Base-by-base conservation (phyloP, 805 yeast species). In the Vanderwaltozyma tropicalis region DNA sequence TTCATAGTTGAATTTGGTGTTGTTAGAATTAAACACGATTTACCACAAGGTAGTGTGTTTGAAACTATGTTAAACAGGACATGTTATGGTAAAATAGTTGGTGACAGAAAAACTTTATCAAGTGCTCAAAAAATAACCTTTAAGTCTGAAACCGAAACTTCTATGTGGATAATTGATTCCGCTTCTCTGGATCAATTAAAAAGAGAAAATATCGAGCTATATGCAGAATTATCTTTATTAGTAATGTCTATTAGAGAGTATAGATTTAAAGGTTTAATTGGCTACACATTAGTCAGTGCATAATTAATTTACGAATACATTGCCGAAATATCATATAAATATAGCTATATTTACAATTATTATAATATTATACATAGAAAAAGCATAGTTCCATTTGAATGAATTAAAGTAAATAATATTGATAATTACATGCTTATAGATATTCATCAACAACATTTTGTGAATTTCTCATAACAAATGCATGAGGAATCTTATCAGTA, bases 191-290 rank as follows among this genome's bases (percentile, higher is more conserved):
- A 59, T 2, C 64, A 60, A 32, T 55, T 86, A 49, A 61, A 67
- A 48, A 45, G 58, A 12, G 68, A 71, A 17, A 76, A 84, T 21
- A 54, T 59, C 5, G 71, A 65, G 24, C 54, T 82, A 9, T 81
- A 74, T 46, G 70, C 74, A 29, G 95, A 87, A 52, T 59, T 87
- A 29, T 56, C 76, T 34, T 63, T 67, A 32, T 72, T 86, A 24
- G 74, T 79, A 22, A 63, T 80, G 44, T 71, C 75, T 33, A 61
- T 87, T 37, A 67, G 76, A 26, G 77, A 79, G 40, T 86, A 76
- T 49, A 65, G 95, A 45, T 80, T 80, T 48, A 84, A 78, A 42
- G 74, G 83, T 20, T 64, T 86, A 46, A 72, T 89, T 3, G 85
- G 92, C 3, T 84, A 82, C 53, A 71, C 87, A 18, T 65, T 84